These are phyloP conservation scores for Eucalyptus cloeziana DNA, from an alignment of 345 rosid species.

Conservation along the genomic window DNA sequence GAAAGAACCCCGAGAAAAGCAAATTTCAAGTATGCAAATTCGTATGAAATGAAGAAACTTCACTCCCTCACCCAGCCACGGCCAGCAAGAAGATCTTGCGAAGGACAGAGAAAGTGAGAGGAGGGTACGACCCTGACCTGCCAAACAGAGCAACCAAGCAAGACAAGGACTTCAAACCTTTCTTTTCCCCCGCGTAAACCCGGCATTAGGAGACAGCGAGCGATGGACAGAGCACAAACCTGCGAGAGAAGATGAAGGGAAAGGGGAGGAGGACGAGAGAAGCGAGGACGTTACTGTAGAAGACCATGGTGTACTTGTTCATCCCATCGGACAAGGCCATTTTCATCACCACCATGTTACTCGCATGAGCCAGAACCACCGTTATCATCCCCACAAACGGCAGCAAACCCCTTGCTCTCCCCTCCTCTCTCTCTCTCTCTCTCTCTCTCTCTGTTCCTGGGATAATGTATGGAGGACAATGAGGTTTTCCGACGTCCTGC, in stretches of 20 bases:
- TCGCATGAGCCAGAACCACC: conserved; percentile 51
- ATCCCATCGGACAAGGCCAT: conserved; percentile 51
- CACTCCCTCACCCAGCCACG: neutral
- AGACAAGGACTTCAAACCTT: neutral
- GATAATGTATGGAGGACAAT: neutral
- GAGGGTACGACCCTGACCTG: neutral
- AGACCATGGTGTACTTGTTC: conserved; percentile 25
- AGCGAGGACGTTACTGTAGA: conserved; percentile 43
- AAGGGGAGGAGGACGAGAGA: conserved; percentile 39
- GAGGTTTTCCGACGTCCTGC: neutral
- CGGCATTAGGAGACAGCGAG: neutral
- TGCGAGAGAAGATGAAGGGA: conserved; percentile 29
- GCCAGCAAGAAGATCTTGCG: conserved; percentile 7
- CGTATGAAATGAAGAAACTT: neutral
- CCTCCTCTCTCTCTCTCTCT: neutral
- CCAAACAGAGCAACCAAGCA: neutral
- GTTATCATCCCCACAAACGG: conserved; percentile 36
- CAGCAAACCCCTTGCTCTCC: neutral
- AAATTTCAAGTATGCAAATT: neutral
- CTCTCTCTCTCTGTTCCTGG: neutral
- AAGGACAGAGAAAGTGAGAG: conserved; percentile 10
- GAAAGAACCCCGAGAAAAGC: neutral
- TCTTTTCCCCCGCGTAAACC: neutral
- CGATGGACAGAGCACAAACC: neutral
- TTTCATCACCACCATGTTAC: conserved; percentile 37